These are phyloP conservation scores for Sanghuangporus baumii DNA, from an alignment of 1,284 basidiomycete genomes.

Conservation along the genomic window DNA sequence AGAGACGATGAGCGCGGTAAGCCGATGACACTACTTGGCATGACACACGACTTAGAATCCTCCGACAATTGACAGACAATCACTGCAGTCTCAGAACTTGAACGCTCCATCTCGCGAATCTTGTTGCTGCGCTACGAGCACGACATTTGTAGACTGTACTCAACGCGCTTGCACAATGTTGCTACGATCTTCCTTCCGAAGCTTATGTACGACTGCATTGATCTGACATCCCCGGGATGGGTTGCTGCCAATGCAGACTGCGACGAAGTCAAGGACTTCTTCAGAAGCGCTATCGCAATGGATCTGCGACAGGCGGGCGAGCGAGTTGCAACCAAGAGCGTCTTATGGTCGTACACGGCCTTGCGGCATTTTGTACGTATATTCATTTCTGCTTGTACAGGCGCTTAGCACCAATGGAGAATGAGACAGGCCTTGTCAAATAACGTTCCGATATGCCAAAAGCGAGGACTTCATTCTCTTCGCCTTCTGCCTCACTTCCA, in stretches of 20 bases:
- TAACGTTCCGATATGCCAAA: conserved; percentile 54
- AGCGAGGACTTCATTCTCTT: conserved; percentile 57
- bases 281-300: conserved; percentile 60
- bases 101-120: conserved; percentile 56
- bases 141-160: conserved; percentile 64
- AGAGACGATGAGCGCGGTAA: conserved; percentile 41
- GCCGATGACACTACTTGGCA: neutral
- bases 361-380: conserved; percentile 60
- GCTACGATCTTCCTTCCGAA: conserved; percentile 59
- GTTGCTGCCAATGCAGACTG: conserved; percentile 55
- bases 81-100: conserved; percentile 47
- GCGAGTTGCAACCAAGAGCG: conserved; percentile 67
- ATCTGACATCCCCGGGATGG: conserved; percentile 59
- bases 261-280: conserved; percentile 67
- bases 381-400: conserved; percentile 2
- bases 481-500: conserved; percentile 55
- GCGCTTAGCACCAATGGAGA: neutral
- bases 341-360: conserved; percentile 70
- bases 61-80: conserved; percentile 32
- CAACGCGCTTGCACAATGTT: conserved; percentile 57
- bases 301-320: conserved; percentile 69
- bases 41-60: neutral
- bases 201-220: conserved; percentile 55
- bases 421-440: conserved; percentile 54
- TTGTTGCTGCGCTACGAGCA: conserved; percentile 62